These are phyloP conservation scores for Tolypocladium paradoxum DNA, from an alignment of 2,329 filamentous ascomycete genomes.

Conservation along the genomic window DNA sequence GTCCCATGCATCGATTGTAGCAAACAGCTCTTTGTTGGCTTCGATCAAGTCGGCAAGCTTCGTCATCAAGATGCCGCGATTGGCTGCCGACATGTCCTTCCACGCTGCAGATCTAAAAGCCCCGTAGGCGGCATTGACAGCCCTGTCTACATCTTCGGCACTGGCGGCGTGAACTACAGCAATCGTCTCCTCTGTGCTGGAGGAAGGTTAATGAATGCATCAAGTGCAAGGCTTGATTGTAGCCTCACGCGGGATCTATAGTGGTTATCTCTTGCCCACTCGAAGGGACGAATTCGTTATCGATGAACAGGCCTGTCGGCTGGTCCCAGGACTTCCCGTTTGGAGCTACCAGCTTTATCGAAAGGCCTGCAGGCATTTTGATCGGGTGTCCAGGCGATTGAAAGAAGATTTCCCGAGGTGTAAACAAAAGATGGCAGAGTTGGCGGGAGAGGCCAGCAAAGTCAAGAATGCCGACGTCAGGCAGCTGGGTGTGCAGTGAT, in stretches of 20 bases:
- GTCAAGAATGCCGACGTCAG: too few species aligned
- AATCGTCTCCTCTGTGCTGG: conserved; percentile 20
- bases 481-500: too few species aligned
- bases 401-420: too few species aligned
- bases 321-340: too few species aligned
- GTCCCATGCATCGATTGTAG: conserved; percentile 65
- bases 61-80: conserved; percentile 58
- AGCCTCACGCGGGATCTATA: conserved; percentile 47
- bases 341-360: too few species aligned
- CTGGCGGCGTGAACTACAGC: conserved; percentile 19
- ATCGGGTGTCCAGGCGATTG: too few species aligned
- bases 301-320: conserved; percentile 64
- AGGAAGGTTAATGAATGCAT: too few species aligned
- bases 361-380: too few species aligned
- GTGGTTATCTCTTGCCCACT: conserved; percentile 44
- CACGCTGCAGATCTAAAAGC: conserved; percentile 59
- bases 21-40: conserved; percentile 40
- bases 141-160: conserved; percentile 17
- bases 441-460: too few species aligned
- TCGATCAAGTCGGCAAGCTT: conserved; percentile 63
- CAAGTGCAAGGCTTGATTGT: too few species aligned
- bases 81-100: conserved; percentile 54
- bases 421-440: too few species aligned
- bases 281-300: conserved; percentile 60
- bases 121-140: conserved; percentile 40